Conservation (phyloP, 2,329 filamentous ascomycete species). For the Sarocladium kiliense region DNA sequence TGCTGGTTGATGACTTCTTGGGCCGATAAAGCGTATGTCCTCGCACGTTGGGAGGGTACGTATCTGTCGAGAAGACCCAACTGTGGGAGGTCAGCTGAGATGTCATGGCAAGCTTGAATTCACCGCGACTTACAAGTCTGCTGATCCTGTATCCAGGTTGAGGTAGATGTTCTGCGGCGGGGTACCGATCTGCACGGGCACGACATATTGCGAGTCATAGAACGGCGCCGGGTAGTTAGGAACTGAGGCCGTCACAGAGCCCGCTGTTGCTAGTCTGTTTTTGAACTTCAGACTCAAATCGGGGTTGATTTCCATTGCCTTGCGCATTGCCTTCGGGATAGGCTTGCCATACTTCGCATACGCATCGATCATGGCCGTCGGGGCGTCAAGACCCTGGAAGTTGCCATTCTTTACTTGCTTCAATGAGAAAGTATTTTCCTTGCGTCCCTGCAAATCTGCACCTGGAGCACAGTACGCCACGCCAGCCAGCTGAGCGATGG, state of each 20-base stretch:
- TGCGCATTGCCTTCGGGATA: constrained; percentile 21
- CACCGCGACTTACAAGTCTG: constrained; percentile 39
- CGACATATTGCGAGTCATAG: constrained; percentile 52
- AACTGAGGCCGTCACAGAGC: constrained; percentile 17
- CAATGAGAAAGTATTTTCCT: constrained; percentile 20
- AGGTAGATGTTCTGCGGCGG: constrained; percentile 53
- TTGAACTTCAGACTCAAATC: constrained; percentile 20
- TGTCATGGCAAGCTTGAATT: not conserved
- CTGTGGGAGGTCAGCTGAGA: constrained; percentile 31
- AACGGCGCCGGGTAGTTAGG: constrained; percentile 23
- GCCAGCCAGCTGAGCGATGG: constrained; percentile 11
- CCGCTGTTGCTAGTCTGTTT: constrained; percentile 8
- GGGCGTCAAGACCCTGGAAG: constrained; percentile 27
- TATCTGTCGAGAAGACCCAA: constrained; percentile 63
- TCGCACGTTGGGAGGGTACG: constrained; percentile 36
- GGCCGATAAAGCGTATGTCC: constrained; percentile 57
- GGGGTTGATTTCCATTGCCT: constrained; percentile 18
- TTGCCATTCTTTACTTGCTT: constrained; percentile 27
- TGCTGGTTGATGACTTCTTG: constrained; percentile 33
- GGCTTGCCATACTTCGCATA: constrained; percentile 31
- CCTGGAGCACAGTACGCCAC: not conserved
- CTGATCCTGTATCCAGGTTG: constrained; percentile 61
- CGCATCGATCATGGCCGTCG: constrained; percentile 23
- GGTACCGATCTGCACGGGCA: constrained; percentile 57
- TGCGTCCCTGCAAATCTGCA: not conserved